These are phyloP conservation scores for Aspergillus tanneri DNA, from an alignment of 2,329 filamentous ascomycete genomes.

Conservation along the genomic window DNA sequence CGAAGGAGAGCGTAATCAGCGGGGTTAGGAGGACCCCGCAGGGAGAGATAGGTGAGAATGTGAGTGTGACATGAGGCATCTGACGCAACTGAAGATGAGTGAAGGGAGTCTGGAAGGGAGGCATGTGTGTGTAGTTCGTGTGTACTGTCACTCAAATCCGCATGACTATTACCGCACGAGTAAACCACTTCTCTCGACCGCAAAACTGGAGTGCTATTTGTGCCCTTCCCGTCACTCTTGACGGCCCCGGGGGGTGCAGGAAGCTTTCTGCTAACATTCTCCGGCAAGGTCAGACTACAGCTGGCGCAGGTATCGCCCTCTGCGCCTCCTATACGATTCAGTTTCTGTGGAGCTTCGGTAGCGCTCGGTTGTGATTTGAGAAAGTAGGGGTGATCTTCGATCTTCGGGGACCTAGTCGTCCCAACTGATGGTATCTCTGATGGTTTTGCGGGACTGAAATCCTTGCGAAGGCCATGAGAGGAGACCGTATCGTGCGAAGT, in stretches of 20 bases:
- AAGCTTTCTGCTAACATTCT: slow-evolving; percentile 54
- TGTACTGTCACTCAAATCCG: slow-evolving; percentile 37
- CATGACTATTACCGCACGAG: slow-evolving; percentile 47
- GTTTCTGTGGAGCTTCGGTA: slow-evolving; percentile 45
- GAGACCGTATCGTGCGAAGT: slow-evolving; percentile 32
- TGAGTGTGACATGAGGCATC: slow-evolving; percentile 54
- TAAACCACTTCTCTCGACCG: slow-evolving; percentile 55
- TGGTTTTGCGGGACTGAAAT: slow-evolving; percentile 15
- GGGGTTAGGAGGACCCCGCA: slow-evolving; percentile 55
- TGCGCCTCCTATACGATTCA: slow-evolving; percentile 42
- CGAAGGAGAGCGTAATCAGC: slow-evolving; percentile 56
- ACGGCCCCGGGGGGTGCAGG: slow-evolving; percentile 54
- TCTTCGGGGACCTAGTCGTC: slow-evolving; percentile 31
- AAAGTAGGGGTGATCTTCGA: slow-evolving; percentile 55
- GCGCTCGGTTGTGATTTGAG: slow-evolving; percentile 38
- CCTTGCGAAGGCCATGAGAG: slow-evolving; percentile 26
- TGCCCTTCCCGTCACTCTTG: slow-evolving; percentile 48
- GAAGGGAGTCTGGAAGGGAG: slow-evolving; percentile 41
- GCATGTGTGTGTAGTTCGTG: slow-evolving; percentile 37
- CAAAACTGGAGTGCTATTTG: slow-evolving; percentile 55
- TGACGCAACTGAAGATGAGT: slow-evolving; percentile 45
- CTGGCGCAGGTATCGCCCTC: slow-evolving; percentile 58
- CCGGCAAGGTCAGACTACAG: slow-evolving; percentile 56
- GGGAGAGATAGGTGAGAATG: slow-evolving; percentile 58
- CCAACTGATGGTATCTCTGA: slow-evolving; percentile 15